These are phyloP conservation scores for Xerocomus spinulosus DNA, from an alignment of 768 basidiomycete genomes.

Conservation along the genomic window DNA sequence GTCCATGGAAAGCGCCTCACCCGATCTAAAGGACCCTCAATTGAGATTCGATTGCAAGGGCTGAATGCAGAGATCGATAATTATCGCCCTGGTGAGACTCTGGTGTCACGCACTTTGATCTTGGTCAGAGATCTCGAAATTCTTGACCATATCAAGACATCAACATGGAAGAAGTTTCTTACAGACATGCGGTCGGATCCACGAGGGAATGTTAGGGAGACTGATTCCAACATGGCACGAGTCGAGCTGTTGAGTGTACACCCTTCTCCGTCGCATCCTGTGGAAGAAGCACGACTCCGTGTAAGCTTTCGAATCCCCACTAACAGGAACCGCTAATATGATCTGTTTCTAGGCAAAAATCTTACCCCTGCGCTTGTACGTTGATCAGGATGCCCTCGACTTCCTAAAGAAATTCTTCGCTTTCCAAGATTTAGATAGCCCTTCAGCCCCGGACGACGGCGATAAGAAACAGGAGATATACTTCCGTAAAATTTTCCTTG, in stretches of 20 bases:
- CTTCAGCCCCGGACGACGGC: conserved; percentile 32
- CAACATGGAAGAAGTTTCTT: conserved; percentile 97
- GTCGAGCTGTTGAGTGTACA: conserved; percentile 72
- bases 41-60: conserved; percentile 75
- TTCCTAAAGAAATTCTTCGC: conserved; percentile 96
- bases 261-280: conserved; percentile 61
- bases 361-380: conserved; percentile 83
- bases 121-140: conserved; percentile 79
- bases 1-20: conserved; percentile 58
- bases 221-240: conserved; percentile 90
- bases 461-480: conserved; percentile 49
- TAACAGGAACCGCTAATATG: background rate
- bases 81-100: conserved; percentile 48
- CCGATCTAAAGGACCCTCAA: conserved; percentile 72
- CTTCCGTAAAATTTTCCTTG: conserved; percentile 53
- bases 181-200: conserved; percentile 82
- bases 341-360: conserved; percentile 66
- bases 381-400: conserved; percentile 98
- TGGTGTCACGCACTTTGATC: conserved; percentile 63
- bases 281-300: conserved; percentile 74
- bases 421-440: conserved; percentile 62
- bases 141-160: conserved; percentile 95
- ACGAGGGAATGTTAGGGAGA: conserved; percentile 84
- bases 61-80: conserved; percentile 64
- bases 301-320: conserved; percentile 27